Percentiles rank a stretch among this genome's conserved stretches.
These are phyloP conservation scores for Sporothrix schenckii DNA, from an alignment of 2,329 filamentous ascomycete species.

Conservation along the genomic window DNA sequence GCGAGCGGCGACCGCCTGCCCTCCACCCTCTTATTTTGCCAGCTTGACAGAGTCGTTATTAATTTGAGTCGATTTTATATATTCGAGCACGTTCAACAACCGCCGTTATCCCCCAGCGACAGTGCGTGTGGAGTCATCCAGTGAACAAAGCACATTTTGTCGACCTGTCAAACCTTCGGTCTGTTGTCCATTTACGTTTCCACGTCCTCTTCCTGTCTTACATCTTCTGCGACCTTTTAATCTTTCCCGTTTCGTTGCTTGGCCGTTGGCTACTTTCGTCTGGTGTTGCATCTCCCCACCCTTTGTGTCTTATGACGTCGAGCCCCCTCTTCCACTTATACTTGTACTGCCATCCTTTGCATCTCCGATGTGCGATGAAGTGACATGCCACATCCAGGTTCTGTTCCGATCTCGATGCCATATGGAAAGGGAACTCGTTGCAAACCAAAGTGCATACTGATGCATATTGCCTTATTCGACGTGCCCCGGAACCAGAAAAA, in stretches of 20 bases:
- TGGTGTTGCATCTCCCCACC: slow-evolving; percentile 17
- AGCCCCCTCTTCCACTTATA: neutral
- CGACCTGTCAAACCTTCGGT: too few species aligned
- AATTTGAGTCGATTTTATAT: neutral
- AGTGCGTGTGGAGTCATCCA: slow-evolving; percentile 6
- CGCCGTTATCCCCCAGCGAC: neutral
- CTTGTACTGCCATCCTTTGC: neutral
- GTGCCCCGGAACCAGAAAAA: slow-evolving; percentile 15
- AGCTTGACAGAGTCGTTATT: neutral
- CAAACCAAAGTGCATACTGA: neutral
- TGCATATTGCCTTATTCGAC: slow-evolving; percentile 15
- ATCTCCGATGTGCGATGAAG: slow-evolving; percentile 19
- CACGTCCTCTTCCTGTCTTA: neutral
- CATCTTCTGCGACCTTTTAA: neutral
- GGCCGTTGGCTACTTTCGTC: neutral
- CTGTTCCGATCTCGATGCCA: slow-evolving; percentile 15
- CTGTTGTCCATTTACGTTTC: neutral
- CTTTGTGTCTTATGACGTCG: slow-evolving; percentile 21
- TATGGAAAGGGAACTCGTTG: slow-evolving; percentile 1
- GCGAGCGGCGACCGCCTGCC: neutral
- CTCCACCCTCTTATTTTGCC: slow-evolving; percentile 10
- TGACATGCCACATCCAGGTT: neutral
- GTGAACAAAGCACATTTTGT: neutral
- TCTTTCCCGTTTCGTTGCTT: neutral
- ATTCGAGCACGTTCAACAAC: neutral